phyloP scores from a whole-genome alignment of 176 grass and related monocot species.

The Oryza australiensis region DNA sequence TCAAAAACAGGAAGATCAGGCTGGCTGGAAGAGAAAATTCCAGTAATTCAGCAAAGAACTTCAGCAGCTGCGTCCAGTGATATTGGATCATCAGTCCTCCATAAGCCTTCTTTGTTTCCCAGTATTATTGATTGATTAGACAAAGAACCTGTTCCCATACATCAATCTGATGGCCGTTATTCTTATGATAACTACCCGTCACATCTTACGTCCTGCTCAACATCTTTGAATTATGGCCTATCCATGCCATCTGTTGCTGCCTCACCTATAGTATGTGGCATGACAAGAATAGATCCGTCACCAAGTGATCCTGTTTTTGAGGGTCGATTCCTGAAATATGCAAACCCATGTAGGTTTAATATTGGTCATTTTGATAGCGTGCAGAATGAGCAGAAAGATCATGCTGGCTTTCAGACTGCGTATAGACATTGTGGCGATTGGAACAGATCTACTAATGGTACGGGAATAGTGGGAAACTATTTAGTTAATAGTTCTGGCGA shows the following conservation, averaged over 20 bases:
- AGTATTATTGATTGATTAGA: background rate
- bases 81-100: constrained; percentile 33
- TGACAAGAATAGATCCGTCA: constrained; percentile 3
- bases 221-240: constrained; percentile 26
- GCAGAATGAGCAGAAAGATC: constrained; percentile 37
- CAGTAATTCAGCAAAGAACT: constrained; percentile 25
- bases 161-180: constrained; percentile 6
- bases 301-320: constrained; percentile 7
- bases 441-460: background rate
- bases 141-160: background rate
- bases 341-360: constrained; percentile 51
- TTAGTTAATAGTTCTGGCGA: background rate
- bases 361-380: constrained; percentile 53
- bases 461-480: constrained; percentile 4
- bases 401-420: constrained; percentile 11
- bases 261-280: constrained; percentile 27
- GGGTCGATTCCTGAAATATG: constrained; percentile 35
- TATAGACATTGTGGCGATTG: constrained; percentile 6
- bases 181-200: constrained; percentile 40
- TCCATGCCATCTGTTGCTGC: constrained; percentile 29
- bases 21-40: constrained; percentile 34
- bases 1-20: background rate
- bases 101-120: background rate
- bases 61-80: constrained; percentile 28
- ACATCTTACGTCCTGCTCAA: constrained; percentile 39